Evolutionary conservation across 2,329 filamentous ascomycete species (phyloP).

Genomic region (Exophiala phaeomuriformis): DNA sequence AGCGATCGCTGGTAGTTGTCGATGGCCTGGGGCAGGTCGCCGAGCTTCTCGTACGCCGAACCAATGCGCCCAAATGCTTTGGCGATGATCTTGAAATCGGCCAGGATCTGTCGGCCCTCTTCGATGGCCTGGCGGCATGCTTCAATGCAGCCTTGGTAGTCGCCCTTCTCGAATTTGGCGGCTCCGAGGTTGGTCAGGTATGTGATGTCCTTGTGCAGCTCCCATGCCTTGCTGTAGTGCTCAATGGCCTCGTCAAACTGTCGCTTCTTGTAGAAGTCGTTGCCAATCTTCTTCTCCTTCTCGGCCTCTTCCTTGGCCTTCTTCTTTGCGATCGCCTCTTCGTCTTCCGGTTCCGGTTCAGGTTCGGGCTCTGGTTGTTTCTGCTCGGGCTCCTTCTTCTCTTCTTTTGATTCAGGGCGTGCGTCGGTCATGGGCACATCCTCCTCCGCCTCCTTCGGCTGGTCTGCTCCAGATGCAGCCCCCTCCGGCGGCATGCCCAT

Average conservation of each 20-base stretch:
- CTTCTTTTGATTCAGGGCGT: slow-evolving; percentile 39
- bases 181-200: slow-evolving; percentile 96
- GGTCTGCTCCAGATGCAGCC: slow-evolving; percentile 35
- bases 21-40: slow-evolving; percentile 70
- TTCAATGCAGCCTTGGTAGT: slow-evolving; percentile 80
- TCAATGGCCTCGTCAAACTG: slow-evolving; percentile 91
- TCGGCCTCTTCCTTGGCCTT: slow-evolving; percentile 90
- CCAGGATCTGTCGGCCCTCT: slow-evolving; percentile 79
- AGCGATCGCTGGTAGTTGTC: slow-evolving; percentile 88
- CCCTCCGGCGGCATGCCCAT: slow-evolving; percentile 51
- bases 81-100: slow-evolving; percentile 96
- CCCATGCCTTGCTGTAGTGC: slow-evolving; percentile 94
- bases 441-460: slow-evolving; percentile 51
- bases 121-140: slow-evolving; percentile 81
- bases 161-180: slow-evolving; percentile 91
- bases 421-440: slow-evolving; percentile 73
- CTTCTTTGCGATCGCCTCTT: slow-evolving; percentile 74
- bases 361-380: slow-evolving; percentile 54
- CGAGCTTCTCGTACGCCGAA: slow-evolving; percentile 83
- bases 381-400: slow-evolving; percentile 41
- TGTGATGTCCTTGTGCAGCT: slow-evolving; percentile 87
- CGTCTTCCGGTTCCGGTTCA: slow-evolving; percentile 63
- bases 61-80: slow-evolving; percentile 89
- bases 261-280: slow-evolving; percentile 95
- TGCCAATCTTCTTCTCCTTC: slow-evolving; percentile 88